Evolutionary conservation across 2,329 filamentous ascomycete genomes (phyloP).

Genomic region (Xylariales sp.): DNA sequence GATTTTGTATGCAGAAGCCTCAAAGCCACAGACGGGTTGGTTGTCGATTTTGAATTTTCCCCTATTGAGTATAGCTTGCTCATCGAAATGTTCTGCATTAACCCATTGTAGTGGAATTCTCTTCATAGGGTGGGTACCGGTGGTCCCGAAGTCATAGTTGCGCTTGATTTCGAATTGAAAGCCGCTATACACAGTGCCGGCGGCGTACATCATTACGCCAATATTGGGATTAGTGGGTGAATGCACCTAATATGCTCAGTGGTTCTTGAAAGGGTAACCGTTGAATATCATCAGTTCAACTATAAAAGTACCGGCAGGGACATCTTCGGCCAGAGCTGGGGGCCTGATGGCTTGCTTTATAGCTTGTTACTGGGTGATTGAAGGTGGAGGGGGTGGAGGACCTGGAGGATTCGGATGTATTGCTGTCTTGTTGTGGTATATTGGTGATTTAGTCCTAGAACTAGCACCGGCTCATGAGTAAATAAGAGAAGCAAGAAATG

Average conservation of each 20-base stretch:
- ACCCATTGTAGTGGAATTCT: conserved; percentile 27
- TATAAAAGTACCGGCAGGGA: conserved; percentile 15
- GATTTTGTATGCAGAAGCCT: conserved; percentile 15
- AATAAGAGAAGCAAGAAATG: too few relatives aligned
- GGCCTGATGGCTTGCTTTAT: not conserved
- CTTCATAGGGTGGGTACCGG: conserved; percentile 12
- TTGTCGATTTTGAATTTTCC: conserved; percentile 14
- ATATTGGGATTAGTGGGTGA: conserved; percentile 12
- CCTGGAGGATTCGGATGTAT: too few relatives aligned
- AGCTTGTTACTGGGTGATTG: too few relatives aligned
- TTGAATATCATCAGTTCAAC: conserved; percentile 25
- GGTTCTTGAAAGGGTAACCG: conserved; percentile 28
- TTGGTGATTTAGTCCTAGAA: too few relatives aligned
- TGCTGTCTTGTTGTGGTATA: too few relatives aligned
- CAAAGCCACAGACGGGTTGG: conserved; percentile 20
- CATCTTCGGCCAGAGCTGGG: conserved; percentile 8
- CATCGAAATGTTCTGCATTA: conserved; percentile 14
- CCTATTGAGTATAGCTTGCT: conserved; percentile 20
- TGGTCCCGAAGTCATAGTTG: conserved; percentile 13
- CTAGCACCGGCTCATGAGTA: too few relatives aligned
- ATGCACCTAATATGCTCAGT: conserved; percentile 28
- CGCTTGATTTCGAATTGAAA: conserved; percentile 27
- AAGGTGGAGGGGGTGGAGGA: too few relatives aligned
- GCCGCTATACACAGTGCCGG: conserved; percentile 24
- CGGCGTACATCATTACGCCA: conserved; percentile 24